Evolutionary conservation across 129 eudicot species (phyloP), one percentile per base, ranked within the genome.

Genomic region (Scalesia atractyloides): DNA sequence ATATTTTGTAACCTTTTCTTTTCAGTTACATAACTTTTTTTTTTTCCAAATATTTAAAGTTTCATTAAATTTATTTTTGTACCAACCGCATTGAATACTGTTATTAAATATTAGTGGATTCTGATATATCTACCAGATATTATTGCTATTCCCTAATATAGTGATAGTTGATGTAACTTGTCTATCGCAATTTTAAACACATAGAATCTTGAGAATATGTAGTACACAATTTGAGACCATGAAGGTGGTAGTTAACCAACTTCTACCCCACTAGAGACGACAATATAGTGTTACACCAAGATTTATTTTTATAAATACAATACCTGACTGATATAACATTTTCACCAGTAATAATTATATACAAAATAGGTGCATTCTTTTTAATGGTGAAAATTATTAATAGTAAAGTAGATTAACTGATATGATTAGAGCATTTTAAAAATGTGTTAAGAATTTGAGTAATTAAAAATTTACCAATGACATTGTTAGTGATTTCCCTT

Each of bases 201-300:
- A 20, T 20, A 57, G 63, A 57, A 57, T 20, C 63, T 57, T 57
- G 34, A 11, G 63, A 57, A 57, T 57, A 57, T 41, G 63, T 57
- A 19, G 58, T 20, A 37, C 63, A 57, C 18, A 9, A 57, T 57
- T 20, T 24, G 36, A 57, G 63, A 20, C 63, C 36, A 22, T 10
- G 7, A 57, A 57, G 36, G 15, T 22, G 63, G 63, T 20, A 22
- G 63, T 57, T 57, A 57, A 22, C 34, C 63, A 57, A 57, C 63
- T 56, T 57, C 63, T 9, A 57, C 63, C 63, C 63, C 63, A 57
- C 36, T 57, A 22, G 22, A 20, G 36, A 57, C 9, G 36, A 57
- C 9, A 20, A 24, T 24, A 20, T 5, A 57, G 26, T 57, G 16
- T 20, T 34, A 22, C 34, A 57, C 63, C 63, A 22, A 22, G 8